Evolutionary conservation across 2,329 filamentous ascomycete genomes (phyloP).

Genomic region (Cryphonectria japonica): DNA sequence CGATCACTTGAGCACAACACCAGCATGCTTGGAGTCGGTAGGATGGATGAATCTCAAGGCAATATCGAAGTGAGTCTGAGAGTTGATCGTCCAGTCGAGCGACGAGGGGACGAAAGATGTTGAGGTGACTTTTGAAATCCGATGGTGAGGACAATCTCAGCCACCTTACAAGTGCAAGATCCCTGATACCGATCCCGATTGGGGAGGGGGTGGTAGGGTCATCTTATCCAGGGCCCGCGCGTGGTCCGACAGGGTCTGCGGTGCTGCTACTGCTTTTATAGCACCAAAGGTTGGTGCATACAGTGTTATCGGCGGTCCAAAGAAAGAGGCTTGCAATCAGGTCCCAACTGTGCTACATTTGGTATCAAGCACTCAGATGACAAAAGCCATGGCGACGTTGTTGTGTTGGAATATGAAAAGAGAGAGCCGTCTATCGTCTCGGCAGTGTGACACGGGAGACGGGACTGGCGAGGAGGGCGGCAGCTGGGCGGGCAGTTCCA

Average conservation of each 20-base stretch:
- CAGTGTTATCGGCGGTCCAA: background rate
- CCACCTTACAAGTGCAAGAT: conserved; percentile 16
- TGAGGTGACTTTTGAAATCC: background rate
- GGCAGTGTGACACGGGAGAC: conserved; percentile 1
- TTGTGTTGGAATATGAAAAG: background rate
- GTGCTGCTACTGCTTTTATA: background rate
- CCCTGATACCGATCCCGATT: conserved; percentile 15
- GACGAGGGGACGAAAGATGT: background rate
- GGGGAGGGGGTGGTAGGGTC: background rate
- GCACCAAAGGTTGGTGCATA: background rate
- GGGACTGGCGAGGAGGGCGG: background rate
- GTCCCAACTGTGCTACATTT: background rate
- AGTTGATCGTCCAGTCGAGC: background rate
- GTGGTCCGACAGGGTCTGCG: too few relatives aligned
- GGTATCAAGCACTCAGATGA: background rate
- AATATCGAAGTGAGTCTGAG: background rate
- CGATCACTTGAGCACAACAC: background rate
- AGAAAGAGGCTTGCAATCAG: background rate
- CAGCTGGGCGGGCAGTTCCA: background rate
- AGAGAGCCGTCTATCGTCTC: background rate
- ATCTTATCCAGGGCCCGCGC: conserved; percentile 1
- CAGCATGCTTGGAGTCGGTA: background rate
- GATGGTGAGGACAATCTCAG: background rate
- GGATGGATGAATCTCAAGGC: background rate
- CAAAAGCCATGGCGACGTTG: background rate